Evolutionary conservation across 257 asterid genomes (phyloP).

Genomic region (Gentiana macrophylla): DNA sequence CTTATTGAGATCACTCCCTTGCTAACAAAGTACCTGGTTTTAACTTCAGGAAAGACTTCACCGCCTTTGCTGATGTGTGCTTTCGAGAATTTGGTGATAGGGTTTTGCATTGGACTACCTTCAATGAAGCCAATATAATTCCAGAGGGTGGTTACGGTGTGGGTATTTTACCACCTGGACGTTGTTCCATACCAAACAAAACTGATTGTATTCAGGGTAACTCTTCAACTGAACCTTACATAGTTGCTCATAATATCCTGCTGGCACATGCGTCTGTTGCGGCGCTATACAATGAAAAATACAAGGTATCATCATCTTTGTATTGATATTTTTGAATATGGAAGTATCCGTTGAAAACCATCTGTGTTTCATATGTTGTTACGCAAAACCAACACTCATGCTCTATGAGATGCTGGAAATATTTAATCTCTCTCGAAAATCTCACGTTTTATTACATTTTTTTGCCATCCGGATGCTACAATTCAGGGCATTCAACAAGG

Average conservation of each 20-base stretch:
- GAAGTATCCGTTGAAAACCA: no score
- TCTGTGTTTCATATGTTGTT: no score
- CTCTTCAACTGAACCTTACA: conserved; percentile 31
- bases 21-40: background rate
- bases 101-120: conserved; percentile 35
- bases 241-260: conserved; percentile 28
- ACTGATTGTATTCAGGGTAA: conserved; percentile 19
- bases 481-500: conserved; percentile 47
- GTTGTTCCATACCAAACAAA: conserved; percentile 14
- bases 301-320: conserved; percentile 15
- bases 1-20: background rate
- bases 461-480: background rate
- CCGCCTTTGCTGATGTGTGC: conserved; percentile 32
- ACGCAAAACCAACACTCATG: no score
- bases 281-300: conserved; percentile 23
- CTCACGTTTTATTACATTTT: no score
- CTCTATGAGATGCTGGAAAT: no score
- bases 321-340: no score
- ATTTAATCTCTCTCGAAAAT: no score
- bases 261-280: conserved; percentile 34
- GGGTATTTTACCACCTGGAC: conserved; percentile 28
- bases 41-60: conserved; percentile 33
- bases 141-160: conserved; percentile 25
- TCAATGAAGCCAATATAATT: conserved; percentile 32
- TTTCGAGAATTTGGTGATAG: conserved; percentile 41